Conservation (phyloP, 2,329 filamentous ascomycete genomes). For the Escovopsis sp. region DNA sequence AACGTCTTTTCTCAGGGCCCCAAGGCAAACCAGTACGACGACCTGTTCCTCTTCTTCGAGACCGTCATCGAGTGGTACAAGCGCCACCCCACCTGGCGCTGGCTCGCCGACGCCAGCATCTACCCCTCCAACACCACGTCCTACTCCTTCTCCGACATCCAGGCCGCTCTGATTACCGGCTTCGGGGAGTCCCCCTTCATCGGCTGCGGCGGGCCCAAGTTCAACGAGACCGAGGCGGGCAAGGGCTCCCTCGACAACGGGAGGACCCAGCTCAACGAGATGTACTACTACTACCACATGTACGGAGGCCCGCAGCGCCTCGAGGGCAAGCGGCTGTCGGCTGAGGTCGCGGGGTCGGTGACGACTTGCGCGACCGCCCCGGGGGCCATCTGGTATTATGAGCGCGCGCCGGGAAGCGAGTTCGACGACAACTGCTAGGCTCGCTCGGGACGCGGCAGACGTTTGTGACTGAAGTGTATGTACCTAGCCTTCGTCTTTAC, state of each 20-base stretch:
- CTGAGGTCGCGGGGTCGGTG: constrained; percentile 28
- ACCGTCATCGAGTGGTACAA: constrained; percentile 43
- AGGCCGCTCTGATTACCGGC: constrained; percentile 30
- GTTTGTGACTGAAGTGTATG: too few species aligned
- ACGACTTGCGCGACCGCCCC: constrained; percentile 39
- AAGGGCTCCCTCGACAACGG: constrained; percentile 38
- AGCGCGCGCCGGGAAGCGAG: constrained; percentile 25
- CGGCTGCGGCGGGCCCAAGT: constrained; percentile 44
- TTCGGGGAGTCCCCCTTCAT: constrained; percentile 43
- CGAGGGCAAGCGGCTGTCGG: constrained; percentile 26
- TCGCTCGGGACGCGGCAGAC: too few species aligned
- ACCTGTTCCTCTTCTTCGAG: constrained; percentile 48
- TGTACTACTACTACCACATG: constrained; percentile 53
- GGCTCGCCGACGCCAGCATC: constrained; percentile 40
- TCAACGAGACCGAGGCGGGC: constrained; percentile 44
- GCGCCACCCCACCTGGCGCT: constrained; percentile 42
- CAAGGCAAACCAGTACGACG: constrained; percentile 36
- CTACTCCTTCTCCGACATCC: constrained; percentile 38
- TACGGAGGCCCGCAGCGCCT: constrained; percentile 40
- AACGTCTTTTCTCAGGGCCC: constrained; percentile 23
- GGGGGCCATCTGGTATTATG: constrained; percentile 38
- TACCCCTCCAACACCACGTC: constrained; percentile 40
- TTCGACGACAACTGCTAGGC: background rate
- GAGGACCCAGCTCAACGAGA: constrained; percentile 40
- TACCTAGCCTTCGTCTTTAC: too few species aligned